Percentiles rank a stretch among this genome's conserved stretches.
phyloP scores from a whole-genome alignment of 768 basidiomycete species.

The Termitomyces sp. region DNA sequence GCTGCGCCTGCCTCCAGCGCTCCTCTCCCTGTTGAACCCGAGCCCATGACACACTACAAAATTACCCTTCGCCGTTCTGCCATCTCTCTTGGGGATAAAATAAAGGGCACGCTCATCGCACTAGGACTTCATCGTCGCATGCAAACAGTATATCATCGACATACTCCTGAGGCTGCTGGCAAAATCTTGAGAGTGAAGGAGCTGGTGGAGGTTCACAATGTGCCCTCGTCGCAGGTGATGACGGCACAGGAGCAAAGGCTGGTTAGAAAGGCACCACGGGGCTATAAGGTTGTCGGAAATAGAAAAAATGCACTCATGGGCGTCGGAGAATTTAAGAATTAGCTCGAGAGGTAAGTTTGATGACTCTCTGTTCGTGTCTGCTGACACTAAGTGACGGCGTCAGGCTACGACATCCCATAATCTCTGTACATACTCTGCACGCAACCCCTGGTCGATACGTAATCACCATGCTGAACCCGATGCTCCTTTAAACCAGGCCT shows the following conservation, averaged over 20 bases:
- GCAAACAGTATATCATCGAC: slow-evolving; percentile 80
- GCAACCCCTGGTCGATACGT: background rate
- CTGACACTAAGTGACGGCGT: background rate
- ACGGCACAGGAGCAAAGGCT: slow-evolving; percentile 64
- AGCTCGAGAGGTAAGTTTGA: slow-evolving; percentile 1
- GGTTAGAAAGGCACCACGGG: slow-evolving; percentile 62
- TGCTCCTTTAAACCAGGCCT: background rate
- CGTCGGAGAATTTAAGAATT: slow-evolving; percentile 9
- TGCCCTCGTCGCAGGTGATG: slow-evolving; percentile 59
- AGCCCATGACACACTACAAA: slow-evolving; percentile 71
- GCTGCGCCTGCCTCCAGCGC: background rate
- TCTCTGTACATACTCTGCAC: background rate
- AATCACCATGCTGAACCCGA: background rate
- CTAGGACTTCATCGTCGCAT: slow-evolving; percentile 80
- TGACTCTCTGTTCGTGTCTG: background rate
- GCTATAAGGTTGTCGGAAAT: slow-evolving; percentile 54
- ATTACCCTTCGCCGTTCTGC: slow-evolving; percentile 86
- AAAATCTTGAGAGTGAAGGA: slow-evolving; percentile 89
- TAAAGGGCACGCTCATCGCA: slow-evolving; percentile 70
- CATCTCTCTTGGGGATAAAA: slow-evolving; percentile 71
- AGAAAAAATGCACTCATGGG: slow-evolving; percentile 28
- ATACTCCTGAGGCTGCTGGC: slow-evolving; percentile 71
- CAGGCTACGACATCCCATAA: background rate
- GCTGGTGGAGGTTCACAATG: slow-evolving; percentile 83
- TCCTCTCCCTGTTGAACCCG: slow-evolving; percentile 1